Conservation (phyloP, 2,329 filamentous ascomycete species). For the Fusarium gaditjirri region DNA sequence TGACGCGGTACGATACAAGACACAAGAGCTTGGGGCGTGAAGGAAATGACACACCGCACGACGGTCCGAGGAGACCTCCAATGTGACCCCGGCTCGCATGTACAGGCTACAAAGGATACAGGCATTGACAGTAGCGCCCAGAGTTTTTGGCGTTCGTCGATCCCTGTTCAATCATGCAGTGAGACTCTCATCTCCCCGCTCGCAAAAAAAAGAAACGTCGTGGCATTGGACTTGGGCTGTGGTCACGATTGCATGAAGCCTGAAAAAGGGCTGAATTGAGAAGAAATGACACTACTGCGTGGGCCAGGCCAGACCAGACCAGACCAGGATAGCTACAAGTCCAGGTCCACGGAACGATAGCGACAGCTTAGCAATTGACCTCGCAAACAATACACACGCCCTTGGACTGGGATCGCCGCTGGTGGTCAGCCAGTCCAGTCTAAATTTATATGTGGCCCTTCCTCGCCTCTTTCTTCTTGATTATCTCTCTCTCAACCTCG, state of each 20-base stretch:
- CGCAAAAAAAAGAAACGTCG: neutral
- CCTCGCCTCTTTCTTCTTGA: slow-evolving; percentile 26
- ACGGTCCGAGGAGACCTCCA: slow-evolving; percentile 19
- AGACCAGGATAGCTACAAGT: neutral
- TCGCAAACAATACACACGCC: neutral
- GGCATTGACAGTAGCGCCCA: neutral
- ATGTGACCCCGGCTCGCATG: neutral
- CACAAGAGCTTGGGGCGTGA: slow-evolving; percentile 21
- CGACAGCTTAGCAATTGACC: slow-evolving; percentile 8
- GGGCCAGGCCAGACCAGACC: slow-evolving; percentile 22
- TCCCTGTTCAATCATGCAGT: slow-evolving; percentile 15
- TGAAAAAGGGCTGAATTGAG: slow-evolving; percentile 19
- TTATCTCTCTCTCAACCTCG: slow-evolving; percentile 4
- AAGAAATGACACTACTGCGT: neutral
- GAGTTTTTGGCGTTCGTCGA: slow-evolving; percentile 33
- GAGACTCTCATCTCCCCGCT: slow-evolving; percentile 13
- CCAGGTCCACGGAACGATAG: neutral
- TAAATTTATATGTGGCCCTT: slow-evolving; percentile 42
- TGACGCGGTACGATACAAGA: slow-evolving; percentile 5
- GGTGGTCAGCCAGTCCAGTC: slow-evolving; percentile 20
- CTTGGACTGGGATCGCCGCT: slow-evolving; percentile 29
- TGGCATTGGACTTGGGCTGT: neutral
- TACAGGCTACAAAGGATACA: neutral
- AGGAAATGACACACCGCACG: slow-evolving; percentile 3
- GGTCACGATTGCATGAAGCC: slow-evolving; percentile 3